Evolutionary conservation across 768 basidiomycete genomes (phyloP).

Genomic region (Mycena albidolilacea): DNA sequence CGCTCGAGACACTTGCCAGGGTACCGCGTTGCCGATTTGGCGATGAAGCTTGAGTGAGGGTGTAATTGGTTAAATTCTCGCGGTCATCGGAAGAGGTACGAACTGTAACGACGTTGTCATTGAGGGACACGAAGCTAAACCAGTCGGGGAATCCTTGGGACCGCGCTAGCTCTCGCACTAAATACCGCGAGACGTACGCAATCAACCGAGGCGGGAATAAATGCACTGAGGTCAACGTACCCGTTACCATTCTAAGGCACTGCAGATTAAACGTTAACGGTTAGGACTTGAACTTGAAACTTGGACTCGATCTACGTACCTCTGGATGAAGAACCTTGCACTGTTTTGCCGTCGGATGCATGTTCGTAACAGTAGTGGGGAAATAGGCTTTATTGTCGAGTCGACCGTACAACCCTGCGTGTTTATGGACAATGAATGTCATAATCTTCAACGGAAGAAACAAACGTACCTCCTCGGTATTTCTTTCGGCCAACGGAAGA

Average conservation of each 20-base stretch:
- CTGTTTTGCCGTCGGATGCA: conserved; percentile 86
- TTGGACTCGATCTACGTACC: conserved; percentile 53
- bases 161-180: conserved; percentile 56
- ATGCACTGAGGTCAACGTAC: background rate
- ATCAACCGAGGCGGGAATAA: background rate
- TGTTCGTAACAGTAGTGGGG: conserved; percentile 83
- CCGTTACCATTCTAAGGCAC: conserved; percentile 70
- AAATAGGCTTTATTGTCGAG: conserved; percentile 71
- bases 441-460: background rate
- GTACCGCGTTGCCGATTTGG: conserved; percentile 87
- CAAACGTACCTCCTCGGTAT: conserved; percentile 63
- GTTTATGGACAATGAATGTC: conserved; percentile 21
- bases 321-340: conserved; percentile 76
- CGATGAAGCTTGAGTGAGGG: conserved; percentile 72
- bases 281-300: background rate
- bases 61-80: conserved; percentile 5
- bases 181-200: background rate
- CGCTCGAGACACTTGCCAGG: conserved; percentile 74
- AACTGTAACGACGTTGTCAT: conserved; percentile 70
- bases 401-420: conserved; percentile 67
- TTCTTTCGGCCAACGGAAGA: conserved; percentile 69
- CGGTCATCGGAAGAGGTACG: background rate
- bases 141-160: conserved; percentile 88
- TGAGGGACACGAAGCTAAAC: conserved; percentile 72
- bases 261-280: conserved; percentile 44